Conservation (phyloP, 495 filamentous ascomycete genomes). For the Eremomyces bilateralis region DNA sequence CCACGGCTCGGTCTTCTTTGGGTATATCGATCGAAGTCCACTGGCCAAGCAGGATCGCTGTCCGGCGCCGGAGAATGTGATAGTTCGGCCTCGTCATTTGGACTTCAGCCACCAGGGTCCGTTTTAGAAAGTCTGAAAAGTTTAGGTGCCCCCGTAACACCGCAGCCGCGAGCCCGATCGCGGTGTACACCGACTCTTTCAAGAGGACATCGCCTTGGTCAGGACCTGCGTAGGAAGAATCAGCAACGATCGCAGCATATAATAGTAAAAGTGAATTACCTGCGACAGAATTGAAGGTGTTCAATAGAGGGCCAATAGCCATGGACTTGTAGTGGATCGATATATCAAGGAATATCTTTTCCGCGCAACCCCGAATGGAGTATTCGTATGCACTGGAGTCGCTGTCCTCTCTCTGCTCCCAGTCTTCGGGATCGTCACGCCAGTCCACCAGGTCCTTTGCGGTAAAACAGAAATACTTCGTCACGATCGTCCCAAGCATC, state of each 20-base stretch:
- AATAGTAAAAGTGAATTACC: slow-evolving; percentile 20
- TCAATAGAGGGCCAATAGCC: slow-evolving; percentile 50
- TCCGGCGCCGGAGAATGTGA: slow-evolving; percentile 70
- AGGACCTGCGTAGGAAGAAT: slow-evolving; percentile 18
- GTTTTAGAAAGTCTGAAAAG: slow-evolving; percentile 57
- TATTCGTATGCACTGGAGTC: slow-evolving; percentile 64
- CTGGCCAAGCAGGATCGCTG: slow-evolving; percentile 69
- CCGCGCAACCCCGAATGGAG: slow-evolving; percentile 65
- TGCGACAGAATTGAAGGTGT: slow-evolving; percentile 54
- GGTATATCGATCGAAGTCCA: slow-evolving; percentile 64
- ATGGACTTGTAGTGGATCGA: slow-evolving; percentile 67
- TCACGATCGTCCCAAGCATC: slow-evolving; percentile 64
- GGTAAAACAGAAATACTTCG: slow-evolving; percentile 75
- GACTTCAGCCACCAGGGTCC: slow-evolving; percentile 55
- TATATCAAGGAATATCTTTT: slow-evolving; percentile 82
- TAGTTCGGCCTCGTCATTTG: slow-evolving; percentile 54
- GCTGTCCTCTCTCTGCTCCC: neutral
- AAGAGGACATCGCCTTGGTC: slow-evolving; percentile 49
- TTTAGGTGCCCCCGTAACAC: slow-evolving; percentile 48
- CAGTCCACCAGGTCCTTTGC: slow-evolving; percentile 66
- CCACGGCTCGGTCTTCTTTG: slow-evolving; percentile 37
- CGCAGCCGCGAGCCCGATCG: slow-evolving; percentile 66
- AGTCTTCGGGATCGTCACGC: slow-evolving; percentile 58
- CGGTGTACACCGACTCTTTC: slow-evolving; percentile 86
- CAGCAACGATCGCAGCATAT: neutral